Base-by-base conservation (phyloP, 129 eudicot species). In the Helianthus tuberosus region DNA sequence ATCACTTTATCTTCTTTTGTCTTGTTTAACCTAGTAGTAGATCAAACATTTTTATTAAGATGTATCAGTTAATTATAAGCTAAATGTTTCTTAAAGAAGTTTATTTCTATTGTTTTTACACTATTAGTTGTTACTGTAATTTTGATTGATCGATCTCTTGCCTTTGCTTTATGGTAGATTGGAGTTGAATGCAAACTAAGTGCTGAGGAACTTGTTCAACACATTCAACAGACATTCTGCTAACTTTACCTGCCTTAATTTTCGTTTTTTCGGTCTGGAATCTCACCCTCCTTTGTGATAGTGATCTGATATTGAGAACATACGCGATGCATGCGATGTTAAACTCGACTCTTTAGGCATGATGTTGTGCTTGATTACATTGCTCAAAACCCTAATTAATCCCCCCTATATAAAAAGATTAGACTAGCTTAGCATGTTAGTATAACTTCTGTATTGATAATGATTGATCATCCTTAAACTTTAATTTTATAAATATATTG, bases 141-240 rank as follows among this genome's bases (percentile, higher is more conserved):
- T 68, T 50, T 48, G 46, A 20, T 32, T 64, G 3, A 59, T n/a
- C 9, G 3, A 59, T n/a, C 6, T 48, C 11, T 77, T 43, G n/a
- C 3, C 32, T 79, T 57, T 38, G 55, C 9, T 59, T 25, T 68
- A 36, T 79, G 80, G 65, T 78, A 93, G 98, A 83, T 93, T 78
- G 96, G 98, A 81, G 88, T 94, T 76, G 97, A 86, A 67, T 94
- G 98, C 93, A 87, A 79, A 48, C 89, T 94, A 14, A 93, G 98
- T 75, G 98, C 96, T 4, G 92, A 90, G 49, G 98, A 93, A 61
- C 87, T 93, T 44, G 98, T 92, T 65, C 92, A 89, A 54, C 96
- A 89, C 53, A 86, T 93, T 83, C 98, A 93, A 80, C 90, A 83
- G 68, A 88, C 96, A 74, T 93, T 93, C 84, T 80, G 89, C 88